Evolutionary conservation across 2,329 filamentous ascomycete species (phyloP).

Genomic region (Claviceps arundinis): DNA sequence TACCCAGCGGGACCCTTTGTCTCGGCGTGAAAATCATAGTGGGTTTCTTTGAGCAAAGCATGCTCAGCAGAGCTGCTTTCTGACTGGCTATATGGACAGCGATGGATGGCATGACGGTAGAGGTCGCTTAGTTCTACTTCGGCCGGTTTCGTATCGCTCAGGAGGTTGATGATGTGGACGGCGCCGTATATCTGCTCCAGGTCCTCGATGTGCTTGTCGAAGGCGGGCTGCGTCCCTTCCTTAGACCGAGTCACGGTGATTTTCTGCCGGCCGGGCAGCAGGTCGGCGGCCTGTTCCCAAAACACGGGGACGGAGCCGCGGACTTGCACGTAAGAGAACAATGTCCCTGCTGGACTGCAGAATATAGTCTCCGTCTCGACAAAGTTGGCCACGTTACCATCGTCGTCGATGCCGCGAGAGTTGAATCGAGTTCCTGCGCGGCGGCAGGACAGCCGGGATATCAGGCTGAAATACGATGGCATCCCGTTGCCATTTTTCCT

Average conservation of each 20-base stretch:
- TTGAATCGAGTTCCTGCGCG: conserved; percentile 94
- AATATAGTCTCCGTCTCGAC: conserved; percentile 95
- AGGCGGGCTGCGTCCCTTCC: conserved; percentile 86
- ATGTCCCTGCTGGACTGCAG: conserved; percentile 63
- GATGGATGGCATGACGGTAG: conserved; percentile 64
- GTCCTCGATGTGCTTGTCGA: conserved; percentile 88
- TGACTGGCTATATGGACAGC: conserved; percentile 56
- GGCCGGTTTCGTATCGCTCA: conserved; percentile 79
- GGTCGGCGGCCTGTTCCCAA: conserved; percentile 85
- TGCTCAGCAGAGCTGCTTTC: conserved; percentile 49
- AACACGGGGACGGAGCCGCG: conserved; percentile 90
- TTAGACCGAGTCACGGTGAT: conserved; percentile 79
- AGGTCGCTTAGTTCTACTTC: conserved; percentile 72
- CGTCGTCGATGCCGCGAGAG: conserved; percentile 91
- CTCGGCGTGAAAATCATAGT: conserved; percentile 95
- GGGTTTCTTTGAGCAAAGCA: conserved; percentile 63
- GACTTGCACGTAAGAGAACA: conserved; percentile 89
- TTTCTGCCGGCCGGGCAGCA: conserved; percentile 87
- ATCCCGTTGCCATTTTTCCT: conserved; percentile 46
- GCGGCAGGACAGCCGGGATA: conserved; percentile 80
- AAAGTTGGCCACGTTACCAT: conserved; percentile 95
- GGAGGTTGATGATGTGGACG: conserved; percentile 81
- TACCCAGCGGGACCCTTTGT: conserved; percentile 78
- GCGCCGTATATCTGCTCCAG: conserved; percentile 78
- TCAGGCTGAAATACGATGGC: conserved; percentile 74